Evolutionary conservation across 441 rosid genomes (phyloP).

Genomic region (Viola pubescens): DNA sequence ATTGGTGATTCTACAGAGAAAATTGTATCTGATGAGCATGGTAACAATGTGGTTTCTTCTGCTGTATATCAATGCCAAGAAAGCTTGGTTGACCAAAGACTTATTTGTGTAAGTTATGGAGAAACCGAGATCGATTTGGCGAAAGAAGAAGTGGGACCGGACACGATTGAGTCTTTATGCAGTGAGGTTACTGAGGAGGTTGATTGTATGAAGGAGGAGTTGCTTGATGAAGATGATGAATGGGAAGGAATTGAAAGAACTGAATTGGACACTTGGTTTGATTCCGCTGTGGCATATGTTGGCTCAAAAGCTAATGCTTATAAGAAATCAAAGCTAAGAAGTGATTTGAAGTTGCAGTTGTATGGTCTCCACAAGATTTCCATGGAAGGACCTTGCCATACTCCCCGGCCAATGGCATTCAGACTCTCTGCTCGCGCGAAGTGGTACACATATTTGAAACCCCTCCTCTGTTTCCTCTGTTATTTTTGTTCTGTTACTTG

Average conservation of each 20-base stretch:
- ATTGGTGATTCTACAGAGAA: slow-evolving; percentile 3
- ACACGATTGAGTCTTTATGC: too few relatives aligned
- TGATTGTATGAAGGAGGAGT: slow-evolving; percentile 6
- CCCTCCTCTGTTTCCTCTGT: not conserved
- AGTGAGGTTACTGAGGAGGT: slow-evolving; percentile 6
- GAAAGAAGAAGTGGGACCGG: too few relatives aligned
- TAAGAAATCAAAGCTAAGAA: slow-evolving; percentile 16
- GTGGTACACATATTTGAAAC: slow-evolving; percentile 23
- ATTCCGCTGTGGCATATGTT: slow-evolving; percentile 28
- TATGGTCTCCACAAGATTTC: slow-evolving; percentile 50
- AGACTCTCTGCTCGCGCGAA: slow-evolving; percentile 43
- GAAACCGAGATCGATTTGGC: slow-evolving; percentile 8
- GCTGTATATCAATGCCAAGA: slow-evolving; percentile 7
- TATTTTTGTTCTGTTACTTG: not conserved
- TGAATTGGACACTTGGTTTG: slow-evolving; percentile 35
- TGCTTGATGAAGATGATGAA: slow-evolving; percentile 30
- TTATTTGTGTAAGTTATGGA: not conserved
- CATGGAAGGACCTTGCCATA: slow-evolving; percentile 40
- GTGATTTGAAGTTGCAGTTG: slow-evolving; percentile 24
- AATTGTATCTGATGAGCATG: slow-evolving; percentile 1
- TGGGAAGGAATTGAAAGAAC: slow-evolving; percentile 52
- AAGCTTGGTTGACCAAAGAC: slow-evolving; percentile 8
- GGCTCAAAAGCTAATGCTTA: slow-evolving; percentile 22
- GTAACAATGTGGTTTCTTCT: not conserved
- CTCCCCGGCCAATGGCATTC: slow-evolving; percentile 35